Base-by-base conservation (phyloP, 768 basidiomycete genomes). In the Rhodotorula paludigena region DNA sequence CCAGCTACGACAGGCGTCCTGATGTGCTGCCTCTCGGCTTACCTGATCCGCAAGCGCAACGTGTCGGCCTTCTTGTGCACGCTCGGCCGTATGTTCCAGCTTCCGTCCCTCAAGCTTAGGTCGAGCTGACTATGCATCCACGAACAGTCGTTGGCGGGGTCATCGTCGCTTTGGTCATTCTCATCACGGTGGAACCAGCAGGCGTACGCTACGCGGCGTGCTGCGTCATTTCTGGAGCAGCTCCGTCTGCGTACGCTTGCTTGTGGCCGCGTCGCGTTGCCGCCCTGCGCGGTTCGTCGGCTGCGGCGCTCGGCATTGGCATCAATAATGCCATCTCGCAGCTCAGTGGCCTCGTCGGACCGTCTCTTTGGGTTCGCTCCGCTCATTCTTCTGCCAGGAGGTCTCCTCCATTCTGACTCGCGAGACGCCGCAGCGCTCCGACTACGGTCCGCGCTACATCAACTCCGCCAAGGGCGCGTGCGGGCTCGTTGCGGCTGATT, bases 211-310 rank as follows among this genome's bases (percentile, higher is more conserved):
- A 49, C 32, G 45, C 47, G 12, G 63, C 63, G 28, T 25, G 49
- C 21, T 64, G 63, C 36, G 63, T 64, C 30, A 51, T 64, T 38
- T 42, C 47, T 1, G 63, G 63, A 4, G 28, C 47, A 3, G 55
- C 63, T 0, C 55, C 63, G 7, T 44, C 51, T 3, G 63, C 55
- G 12, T 64, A 64, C n/a, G 63, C 63, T 7, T 64, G 63, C 48
- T 39, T 64, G 0, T 64, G 63, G 63, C 54, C 63, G 1, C 63
- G 63, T 4, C 63, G 63, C 11, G 55, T 64, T 30, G 63, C 63
- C 21, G 56, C 63, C 7, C 38, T 64, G 8, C 63, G 63, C 20
- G 63, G 63, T 4, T 41, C 63, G 5, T 64, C 63, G 6, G 54
- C 63, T 2, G 3, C 51, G 0, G 63, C 63, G 2, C 38, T 64